Base-by-base conservation (phyloP, 164 flowering plant species). In the Santalum album region DNA sequence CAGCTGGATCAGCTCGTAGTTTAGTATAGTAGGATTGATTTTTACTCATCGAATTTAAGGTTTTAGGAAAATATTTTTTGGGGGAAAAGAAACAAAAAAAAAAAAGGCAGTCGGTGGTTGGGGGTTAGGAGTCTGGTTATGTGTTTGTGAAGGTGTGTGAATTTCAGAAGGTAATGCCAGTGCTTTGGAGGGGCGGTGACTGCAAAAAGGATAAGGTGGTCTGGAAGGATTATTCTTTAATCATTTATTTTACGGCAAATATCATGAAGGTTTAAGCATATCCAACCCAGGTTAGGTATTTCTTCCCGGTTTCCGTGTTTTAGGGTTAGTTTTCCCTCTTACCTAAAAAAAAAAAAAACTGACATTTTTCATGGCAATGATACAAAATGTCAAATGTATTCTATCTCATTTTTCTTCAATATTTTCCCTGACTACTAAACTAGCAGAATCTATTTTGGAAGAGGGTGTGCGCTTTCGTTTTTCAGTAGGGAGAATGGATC, bases 1-100 rank as follows among this genome's bases (percentile, higher is more conserved):
- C 77, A 69, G 54, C 71, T 73, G 53, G 71, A 72, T 66, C 77
- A 72, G 68, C 70, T 69, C 20, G 59, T 59, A 57, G 74, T 51
- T 36, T 67, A 74, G 67, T 24, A 21, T 44, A n/a, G 18, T 25
- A 16, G 49, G 12, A 47, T 58, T 44, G 12, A 25, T 68, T 45
- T 39, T 53, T 21, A 38, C 23, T 16, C 35, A 7, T 12, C 26
- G 58, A 56, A 44, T 42, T 14, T 16, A 45, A 56, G 34, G 25
- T 27, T 15, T 26, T 18, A 35, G 54, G 57, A 51, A 50, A 17
- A 56, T 49, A 68, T 29, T 46, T 62, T 26, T 54, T 50, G 40
- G 42, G 60, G 51, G 45, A 10, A 49, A 14, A 39, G 25, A 9
- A 42, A n/a, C 5, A 15, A 15, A 15, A 14, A 36, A 14, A 6